These are phyloP conservation scores for Rachicladosporium sp. DNA, from an alignment of 2,329 filamentous ascomycete genomes.

Conservation along the genomic window DNA sequence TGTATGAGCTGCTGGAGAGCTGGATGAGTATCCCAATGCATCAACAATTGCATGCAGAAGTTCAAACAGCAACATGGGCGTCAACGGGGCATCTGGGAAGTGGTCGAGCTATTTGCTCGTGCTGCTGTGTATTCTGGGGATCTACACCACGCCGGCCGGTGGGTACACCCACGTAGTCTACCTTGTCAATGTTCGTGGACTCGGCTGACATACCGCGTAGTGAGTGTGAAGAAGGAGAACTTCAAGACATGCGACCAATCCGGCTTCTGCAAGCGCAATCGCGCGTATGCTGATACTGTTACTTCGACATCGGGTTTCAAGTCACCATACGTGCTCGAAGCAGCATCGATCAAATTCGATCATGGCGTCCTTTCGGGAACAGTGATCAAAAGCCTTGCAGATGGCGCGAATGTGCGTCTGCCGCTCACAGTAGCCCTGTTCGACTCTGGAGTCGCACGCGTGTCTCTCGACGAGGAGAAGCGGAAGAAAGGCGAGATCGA, in stretches of 20 bases:
- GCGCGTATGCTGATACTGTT: slow-evolving; percentile 72
- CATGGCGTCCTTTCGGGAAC: slow-evolving; percentile 68
- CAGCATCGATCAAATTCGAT: slow-evolving; percentile 61
- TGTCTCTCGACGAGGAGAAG: slow-evolving; percentile 85
- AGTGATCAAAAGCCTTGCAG: slow-evolving; percentile 67
- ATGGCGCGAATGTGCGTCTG: slow-evolving; percentile 59
- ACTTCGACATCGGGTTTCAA: slow-evolving; percentile 55
- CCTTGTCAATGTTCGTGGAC: not conserved
- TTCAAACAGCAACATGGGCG: slow-evolving; percentile 8
- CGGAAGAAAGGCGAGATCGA: slow-evolving; percentile 80
- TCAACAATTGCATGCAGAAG: not conserved
- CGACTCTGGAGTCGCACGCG: slow-evolving; percentile 74
- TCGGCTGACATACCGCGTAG: slow-evolving; percentile 31
- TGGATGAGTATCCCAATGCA: not conserved
- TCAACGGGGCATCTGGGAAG: slow-evolving; percentile 35
- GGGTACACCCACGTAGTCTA: slow-evolving; percentile 20
- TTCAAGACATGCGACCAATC: slow-evolving; percentile 96
- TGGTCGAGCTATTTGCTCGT: slow-evolving; percentile 53
- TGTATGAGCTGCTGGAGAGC: not conserved
- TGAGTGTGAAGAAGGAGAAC: slow-evolving; percentile 82
- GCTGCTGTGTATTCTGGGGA: slow-evolving; percentile 46
- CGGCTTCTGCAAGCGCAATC: slow-evolving; percentile 93
- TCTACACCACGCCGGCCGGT: slow-evolving; percentile 54
- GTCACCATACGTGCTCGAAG: slow-evolving; percentile 66
- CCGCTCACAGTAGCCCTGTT: slow-evolving; percentile 81